Evolutionary conservation across 2,329 filamentous ascomycete genomes (phyloP), one percentile per base, ranked within the genome.

Genomic region (Aphanocladium album): DNA sequence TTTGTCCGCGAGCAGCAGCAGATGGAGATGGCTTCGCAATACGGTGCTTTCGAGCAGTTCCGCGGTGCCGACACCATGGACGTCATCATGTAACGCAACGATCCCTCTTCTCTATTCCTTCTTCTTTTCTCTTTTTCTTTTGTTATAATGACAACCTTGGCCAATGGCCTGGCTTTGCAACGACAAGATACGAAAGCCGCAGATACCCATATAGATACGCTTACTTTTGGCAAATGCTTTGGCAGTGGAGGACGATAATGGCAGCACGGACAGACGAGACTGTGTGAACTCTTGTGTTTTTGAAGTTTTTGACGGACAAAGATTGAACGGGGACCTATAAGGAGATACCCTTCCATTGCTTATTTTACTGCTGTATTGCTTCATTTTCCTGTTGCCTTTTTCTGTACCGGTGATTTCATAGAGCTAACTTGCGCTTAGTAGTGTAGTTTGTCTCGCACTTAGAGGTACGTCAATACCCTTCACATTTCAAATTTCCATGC

Each of bases 11-110:
- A 81, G 67, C 79, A 82, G 70, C 74, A 78, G 71, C 70, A 82
- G 70, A 72, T 79, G 73, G 70, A 82, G 30, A 88, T 89, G 86
- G 87, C 88, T 68, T 80, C 88, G 64, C 85, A 87, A 70, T 90
- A 90, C 65, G 87, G 87, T 0, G 80, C 83, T 23, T 84, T 81
- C 65, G 81, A 84, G 67, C 80, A 84, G 63, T 71, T 70, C 43
- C 69, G 73, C 14, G 67, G 66, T 17, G 75, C 76, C 7, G 72
- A 78, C 45, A 79, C 81, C 61, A 75, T 77, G 62, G 82, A 82
- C 61, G 75, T 78, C 37, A 80, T 81, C 77, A 76, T 50, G 43
- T 57, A 51, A 54, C n/a, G 39, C 41, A 55, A 23, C 23, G 21
- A 39, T 11, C 21, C 7, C 11, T 41, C 12, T 1, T 25, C 37